These are phyloP conservation scores for Huntiella moniliformis DNA, from an alignment of 2,329 filamentous ascomycete species.

Conservation along the genomic window DNA sequence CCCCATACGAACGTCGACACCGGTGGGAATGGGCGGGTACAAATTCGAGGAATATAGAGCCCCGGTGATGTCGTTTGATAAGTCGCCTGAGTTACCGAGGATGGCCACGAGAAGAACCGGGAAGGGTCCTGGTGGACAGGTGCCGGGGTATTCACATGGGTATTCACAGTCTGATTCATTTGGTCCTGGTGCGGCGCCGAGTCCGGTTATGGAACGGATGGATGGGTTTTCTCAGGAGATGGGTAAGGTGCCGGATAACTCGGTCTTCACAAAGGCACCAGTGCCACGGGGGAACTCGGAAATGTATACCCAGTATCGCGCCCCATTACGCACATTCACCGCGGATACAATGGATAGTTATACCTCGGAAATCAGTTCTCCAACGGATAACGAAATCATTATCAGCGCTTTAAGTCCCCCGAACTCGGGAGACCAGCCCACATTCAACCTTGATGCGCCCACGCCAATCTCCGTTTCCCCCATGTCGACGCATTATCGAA, in stretches of 20 bases:
- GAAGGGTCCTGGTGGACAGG: neutral
- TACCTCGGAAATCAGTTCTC: slow-evolving; percentile 8
- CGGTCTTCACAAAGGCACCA: neutral
- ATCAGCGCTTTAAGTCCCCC: slow-evolving; percentile 8
- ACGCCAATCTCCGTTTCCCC: slow-evolving; percentile 3
- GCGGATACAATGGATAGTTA: slow-evolving; percentile 9
- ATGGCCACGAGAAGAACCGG: neutral
- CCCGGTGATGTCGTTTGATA: slow-evolving; percentile 3
- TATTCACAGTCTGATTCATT: neutral
- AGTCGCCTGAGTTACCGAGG: neutral
- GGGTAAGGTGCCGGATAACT: neutral
- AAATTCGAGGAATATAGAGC: slow-evolving; percentile 4
- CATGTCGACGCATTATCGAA: slow-evolving; percentile 2
- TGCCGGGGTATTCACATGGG: neutral
- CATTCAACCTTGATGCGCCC: slow-evolving; percentile 6
- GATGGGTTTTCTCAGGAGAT: no score
- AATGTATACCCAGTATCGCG: neutral
- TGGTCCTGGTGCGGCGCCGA: neutral
- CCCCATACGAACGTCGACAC: neutral
- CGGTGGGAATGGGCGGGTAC: slow-evolving; percentile 1
- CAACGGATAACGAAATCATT: slow-evolving; percentile 2
- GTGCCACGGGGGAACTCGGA: neutral
- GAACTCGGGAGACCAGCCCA: neutral
- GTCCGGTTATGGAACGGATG: no score
- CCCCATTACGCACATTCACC: slow-evolving; percentile 2